Evolutionary conservation across 2,329 filamentous ascomycete genomes (phyloP).

Genomic region (Penicillium sp.): DNA sequence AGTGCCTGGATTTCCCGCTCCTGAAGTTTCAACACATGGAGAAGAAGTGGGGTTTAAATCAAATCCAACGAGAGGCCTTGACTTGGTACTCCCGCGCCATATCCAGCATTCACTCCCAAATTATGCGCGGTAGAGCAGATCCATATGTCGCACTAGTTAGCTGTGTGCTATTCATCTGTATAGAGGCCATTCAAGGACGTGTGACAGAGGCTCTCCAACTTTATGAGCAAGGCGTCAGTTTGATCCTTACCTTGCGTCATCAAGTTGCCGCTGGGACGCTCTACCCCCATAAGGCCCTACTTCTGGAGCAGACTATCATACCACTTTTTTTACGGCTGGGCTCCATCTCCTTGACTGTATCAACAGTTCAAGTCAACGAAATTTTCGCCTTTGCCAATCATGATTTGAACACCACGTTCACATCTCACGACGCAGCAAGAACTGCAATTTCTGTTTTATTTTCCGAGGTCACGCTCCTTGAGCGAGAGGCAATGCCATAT

Average conservation of each 20-base stretch:
- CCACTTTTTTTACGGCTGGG: slow-evolving; percentile 30
- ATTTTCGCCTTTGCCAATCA: background rate
- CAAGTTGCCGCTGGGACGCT: slow-evolving; percentile 8
- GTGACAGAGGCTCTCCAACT: slow-evolving; percentile 26
- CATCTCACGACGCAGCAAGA: background rate
- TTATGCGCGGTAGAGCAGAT: slow-evolving; percentile 23
- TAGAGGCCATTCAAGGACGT: slow-evolving; percentile 29
- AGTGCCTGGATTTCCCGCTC: slow-evolving; percentile 10
- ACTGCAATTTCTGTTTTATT: background rate
- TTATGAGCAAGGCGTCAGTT: slow-evolving; percentile 26
- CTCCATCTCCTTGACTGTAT: background rate
- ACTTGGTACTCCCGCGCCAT: slow-evolving; percentile 37
- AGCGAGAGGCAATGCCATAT: background rate
- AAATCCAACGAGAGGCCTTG: slow-evolving; percentile 23
- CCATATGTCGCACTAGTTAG: slow-evolving; percentile 31
- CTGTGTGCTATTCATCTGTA: slow-evolving; percentile 36
- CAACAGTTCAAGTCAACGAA: background rate
- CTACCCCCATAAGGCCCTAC: background rate
- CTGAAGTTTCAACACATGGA: background rate
- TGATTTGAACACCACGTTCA: background rate
- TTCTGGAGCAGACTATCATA: slow-evolving; percentile 29
- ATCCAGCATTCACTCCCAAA: slow-evolving; percentile 23
- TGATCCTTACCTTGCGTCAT: slow-evolving; percentile 24
- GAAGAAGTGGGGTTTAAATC: background rate
- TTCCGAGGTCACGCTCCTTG: background rate